Base-by-base conservation (phyloP, 2,329 filamentous ascomycete species). In the Penicillium griseofulvum region DNA sequence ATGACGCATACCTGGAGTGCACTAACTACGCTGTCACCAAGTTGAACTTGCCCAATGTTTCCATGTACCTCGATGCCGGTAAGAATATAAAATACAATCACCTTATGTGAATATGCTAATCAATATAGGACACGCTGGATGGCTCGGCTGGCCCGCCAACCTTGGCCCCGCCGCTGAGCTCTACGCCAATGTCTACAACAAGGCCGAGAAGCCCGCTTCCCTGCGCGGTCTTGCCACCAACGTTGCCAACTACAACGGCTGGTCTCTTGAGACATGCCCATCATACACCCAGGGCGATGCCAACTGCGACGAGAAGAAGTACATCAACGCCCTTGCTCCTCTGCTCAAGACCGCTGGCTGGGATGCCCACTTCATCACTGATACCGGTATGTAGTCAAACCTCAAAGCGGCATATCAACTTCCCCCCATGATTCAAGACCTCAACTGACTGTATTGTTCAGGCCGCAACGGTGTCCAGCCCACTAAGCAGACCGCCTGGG, bases 91-190 rank as follows among this genome's bases (percentile, higher is more conserved):
- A 7, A 19, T 9, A 2, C 5, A 37, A 7, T 24, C 5, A 12
- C 2, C 2, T 26, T 2, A 2, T 12, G 2, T 9, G 0, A 4
- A 16, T 7, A 11, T 2, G 2, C 46, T 42, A 28, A 44, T 16
- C 8, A 26, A 14, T 41, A n/a, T 19, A 71, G 69, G 70, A 34
- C 84, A 87, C 68, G 83, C 80, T 26, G 83, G 84, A 57, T 87
- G 84, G 84, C 77, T 87, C 41, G 84, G 84, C 64, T 87, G 83
- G 83, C 68, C 79, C 17, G 83, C 81, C 57, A 87, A 87, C 72
- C 78, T 84, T 43, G 60, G 62, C 6, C 80, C 80, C 6, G 78
- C 80, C 2, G 80, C 81, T 10, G 63, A 75, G 36, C 70, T 82
- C 16, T 82, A 76, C 64, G 78, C 71, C 3, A 42, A 72, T 24